Conservation (phyloP, 148 eudicot genomes). For the Chenopodium suecicum region DNA sequence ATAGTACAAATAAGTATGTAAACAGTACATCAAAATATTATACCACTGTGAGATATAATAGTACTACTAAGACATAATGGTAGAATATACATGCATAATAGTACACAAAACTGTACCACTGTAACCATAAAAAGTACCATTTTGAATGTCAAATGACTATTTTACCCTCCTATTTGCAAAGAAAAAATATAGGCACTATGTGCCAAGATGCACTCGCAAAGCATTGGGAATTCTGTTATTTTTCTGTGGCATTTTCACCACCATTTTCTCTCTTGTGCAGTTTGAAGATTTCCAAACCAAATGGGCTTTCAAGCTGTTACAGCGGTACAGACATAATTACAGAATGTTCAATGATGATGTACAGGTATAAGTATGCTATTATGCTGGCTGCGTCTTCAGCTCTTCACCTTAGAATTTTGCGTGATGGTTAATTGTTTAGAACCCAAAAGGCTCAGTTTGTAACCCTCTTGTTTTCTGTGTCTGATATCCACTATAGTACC, state of each 20-base stretch:
- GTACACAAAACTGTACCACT: too few species aligned
- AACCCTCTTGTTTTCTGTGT: background rate
- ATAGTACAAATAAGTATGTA: too few species aligned
- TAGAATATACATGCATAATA: too few species aligned
- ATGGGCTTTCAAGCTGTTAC: conserved; percentile 94
- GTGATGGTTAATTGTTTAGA: background rate
- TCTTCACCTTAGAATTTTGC: background rate
- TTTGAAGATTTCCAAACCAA: conserved; percentile 99
- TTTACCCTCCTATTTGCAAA: too few species aligned
- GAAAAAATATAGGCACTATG: too few species aligned
- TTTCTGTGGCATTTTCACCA: background rate
- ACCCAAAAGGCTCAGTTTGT: background rate
- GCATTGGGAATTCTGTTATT: too few species aligned
- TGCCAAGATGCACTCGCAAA: background rate
- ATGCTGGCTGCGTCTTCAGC: background rate
- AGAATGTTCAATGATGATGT: conserved; percentile 99
- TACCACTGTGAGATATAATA: too few species aligned
- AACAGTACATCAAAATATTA: too few species aligned
- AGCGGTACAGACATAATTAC: conserved; percentile 85
- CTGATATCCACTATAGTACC: background rate
- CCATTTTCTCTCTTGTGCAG: conserved; percentile 36
- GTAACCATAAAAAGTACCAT: too few species aligned
- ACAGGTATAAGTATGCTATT: conserved; percentile 52
- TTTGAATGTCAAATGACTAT: too few species aligned
- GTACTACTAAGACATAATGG: too few species aligned